These are phyloP conservation scores for Huntiella bhutanensis DNA, from an alignment of 2,329 filamentous ascomycete species.

Conservation along the genomic window DNA sequence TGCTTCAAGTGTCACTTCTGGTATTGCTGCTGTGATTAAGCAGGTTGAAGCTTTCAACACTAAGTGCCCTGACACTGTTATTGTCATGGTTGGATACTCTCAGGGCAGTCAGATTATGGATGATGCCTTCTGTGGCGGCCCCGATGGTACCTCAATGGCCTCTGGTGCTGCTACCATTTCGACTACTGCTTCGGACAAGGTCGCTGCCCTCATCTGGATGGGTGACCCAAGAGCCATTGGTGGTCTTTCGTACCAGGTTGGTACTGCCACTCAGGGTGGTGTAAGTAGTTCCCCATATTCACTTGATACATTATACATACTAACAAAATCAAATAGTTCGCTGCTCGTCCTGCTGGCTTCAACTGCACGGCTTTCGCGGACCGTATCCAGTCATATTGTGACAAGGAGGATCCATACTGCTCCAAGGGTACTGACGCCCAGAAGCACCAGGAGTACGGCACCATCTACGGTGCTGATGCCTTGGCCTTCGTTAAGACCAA, in stretches of 20 bases:
- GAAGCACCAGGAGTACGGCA: slow-evolving; percentile 44
- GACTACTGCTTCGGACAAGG: slow-evolving; percentile 29
- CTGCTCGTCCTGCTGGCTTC: slow-evolving; percentile 37
- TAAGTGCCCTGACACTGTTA: slow-evolving; percentile 34
- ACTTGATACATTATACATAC: neutral
- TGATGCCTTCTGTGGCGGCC: slow-evolving; percentile 43
- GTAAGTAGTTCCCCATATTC: slow-evolving; percentile 23
- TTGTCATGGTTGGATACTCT: slow-evolving; percentile 43
- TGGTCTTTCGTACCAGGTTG: slow-evolving; percentile 39
- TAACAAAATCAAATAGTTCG: slow-evolving; percentile 28
- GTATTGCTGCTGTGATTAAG: slow-evolving; percentile 37
- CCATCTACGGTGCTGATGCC: slow-evolving; percentile 39
- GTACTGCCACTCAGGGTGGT: slow-evolving; percentile 36
- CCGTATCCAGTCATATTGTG: slow-evolving; percentile 47
- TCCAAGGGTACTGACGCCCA: slow-evolving; percentile 42
- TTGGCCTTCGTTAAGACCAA: slow-evolving; percentile 36
- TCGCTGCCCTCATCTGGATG: slow-evolving; percentile 48
- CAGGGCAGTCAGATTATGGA: slow-evolving; percentile 48
- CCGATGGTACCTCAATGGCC: slow-evolving; percentile 27
- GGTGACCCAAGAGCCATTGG: slow-evolving; percentile 39
- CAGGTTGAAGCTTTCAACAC: slow-evolving; percentile 40
- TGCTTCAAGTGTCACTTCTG: slow-evolving; percentile 36
- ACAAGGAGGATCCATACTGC: slow-evolving; percentile 44
- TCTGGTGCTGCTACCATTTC: slow-evolving; percentile 25
- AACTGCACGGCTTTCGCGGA: slow-evolving; percentile 29